Conservation (phyloP, 2,329 filamentous ascomycete genomes). For the Graphiopsis chlorocephala region DNA sequence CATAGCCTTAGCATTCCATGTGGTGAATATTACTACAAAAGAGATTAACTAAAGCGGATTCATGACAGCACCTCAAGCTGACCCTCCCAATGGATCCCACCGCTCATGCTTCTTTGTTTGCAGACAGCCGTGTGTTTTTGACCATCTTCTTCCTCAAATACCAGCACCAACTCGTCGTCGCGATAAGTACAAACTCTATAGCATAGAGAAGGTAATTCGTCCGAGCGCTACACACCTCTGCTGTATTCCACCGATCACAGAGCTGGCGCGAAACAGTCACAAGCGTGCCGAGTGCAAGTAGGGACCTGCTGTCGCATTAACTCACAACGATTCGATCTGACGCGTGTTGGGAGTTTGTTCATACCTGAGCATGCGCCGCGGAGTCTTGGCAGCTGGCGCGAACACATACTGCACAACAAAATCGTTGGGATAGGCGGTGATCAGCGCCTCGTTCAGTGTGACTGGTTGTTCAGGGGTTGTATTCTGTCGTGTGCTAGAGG, state of each 20-base stretch:
- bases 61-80: too few species aligned
- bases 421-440: background rate
- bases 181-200: background rate
- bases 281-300: background rate
- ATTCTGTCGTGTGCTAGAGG: background rate
- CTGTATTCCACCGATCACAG: background rate
- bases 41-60: too few species aligned
- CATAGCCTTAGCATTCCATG: too few species aligned
- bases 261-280: background rate
- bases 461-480: background rate
- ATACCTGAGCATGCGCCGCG: background rate
- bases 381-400: background rate
- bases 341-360: background rate
- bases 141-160: background rate
- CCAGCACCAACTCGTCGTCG: background rate
- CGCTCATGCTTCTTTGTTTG: background rate
- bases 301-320: background rate
- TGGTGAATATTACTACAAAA: too few species aligned
- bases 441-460: background rate
- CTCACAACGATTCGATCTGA: background rate
- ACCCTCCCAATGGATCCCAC: too few species aligned
- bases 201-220: background rate
- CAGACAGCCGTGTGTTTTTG: background rate
- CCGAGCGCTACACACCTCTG: background rate
- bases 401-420: background rate